Percentiles rank a stretch among this genome's conserved stretches.
phyloP scores from a whole-genome alignment of 495 filamentous ascomycete species.

The Xylaria acuta region DNA sequence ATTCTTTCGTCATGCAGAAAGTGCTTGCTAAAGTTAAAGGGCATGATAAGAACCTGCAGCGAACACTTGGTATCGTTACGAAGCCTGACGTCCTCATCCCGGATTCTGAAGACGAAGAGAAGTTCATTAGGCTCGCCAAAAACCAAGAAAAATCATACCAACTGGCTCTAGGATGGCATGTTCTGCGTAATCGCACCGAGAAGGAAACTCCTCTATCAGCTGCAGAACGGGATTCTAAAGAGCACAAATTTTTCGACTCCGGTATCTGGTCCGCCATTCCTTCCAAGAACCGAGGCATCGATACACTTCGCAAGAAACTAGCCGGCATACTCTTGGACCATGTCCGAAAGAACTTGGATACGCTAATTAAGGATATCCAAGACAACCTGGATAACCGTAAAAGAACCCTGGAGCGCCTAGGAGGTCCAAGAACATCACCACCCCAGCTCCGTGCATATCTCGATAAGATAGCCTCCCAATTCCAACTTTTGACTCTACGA shows the following conservation, averaged over 20 bases:
- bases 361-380: constrained; percentile 37
- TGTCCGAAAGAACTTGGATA: constrained; percentile 38
- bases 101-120: constrained; percentile 48
- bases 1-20: constrained; percentile 56
- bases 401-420: constrained; percentile 37
- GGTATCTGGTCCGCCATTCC: constrained; percentile 46
- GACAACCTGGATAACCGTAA: not conserved
- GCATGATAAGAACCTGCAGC: constrained; percentile 51
- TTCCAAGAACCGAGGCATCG: constrained; percentile 37
- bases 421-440: too few relatives aligned
- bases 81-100: constrained; percentile 57
- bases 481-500: constrained; percentile 38
- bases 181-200: constrained; percentile 65
- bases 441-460: constrained; percentile 34
- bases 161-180: constrained; percentile 70
- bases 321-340: constrained; percentile 39
- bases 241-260: constrained; percentile 48
- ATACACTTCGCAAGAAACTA: constrained; percentile 41
- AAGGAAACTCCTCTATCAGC: constrained; percentile 39
- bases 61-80: constrained; percentile 67
- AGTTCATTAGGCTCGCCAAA: constrained; percentile 54
- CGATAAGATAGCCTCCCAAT: constrained; percentile 39
- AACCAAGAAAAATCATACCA: constrained; percentile 60
- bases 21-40: constrained; percentile 51
- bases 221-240: constrained; percentile 45